Evolutionary conservation across 2,329 filamentous ascomycete genomes (phyloP), one percentile per base, ranked within the genome.

Genomic region (Aureobasidium sp.): DNA sequence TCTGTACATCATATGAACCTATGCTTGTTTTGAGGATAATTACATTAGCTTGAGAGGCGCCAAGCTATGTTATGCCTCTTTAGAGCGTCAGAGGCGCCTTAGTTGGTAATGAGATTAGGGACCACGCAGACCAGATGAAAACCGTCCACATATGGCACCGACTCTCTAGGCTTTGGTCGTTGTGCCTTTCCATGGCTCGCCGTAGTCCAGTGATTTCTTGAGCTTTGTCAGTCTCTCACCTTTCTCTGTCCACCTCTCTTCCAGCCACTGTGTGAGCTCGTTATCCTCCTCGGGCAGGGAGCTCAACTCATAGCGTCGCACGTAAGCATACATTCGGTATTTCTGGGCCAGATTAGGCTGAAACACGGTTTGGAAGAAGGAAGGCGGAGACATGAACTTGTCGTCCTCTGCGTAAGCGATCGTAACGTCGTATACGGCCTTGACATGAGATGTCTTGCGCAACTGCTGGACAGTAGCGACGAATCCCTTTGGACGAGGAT

Each of bases 401-500:
- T 55, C 61, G 11, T 53, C 55, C 32, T 69, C 64, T 5, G 72
- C 71, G 53, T 75, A 75, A 5, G 73, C 73, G n/a, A 75, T 66
- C 1, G 73, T 75, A n/a, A 74, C 61, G 53, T 75, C 73, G 67
- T 74, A 74, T 5, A 75, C 72, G 3, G 72, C 71, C 51, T 68
- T 70, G 7, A 75, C 67, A 50, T 74, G 73, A 16, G 68, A 61
- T 21, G 41, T 48, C 3, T 66, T 51, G 13, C 72, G 69, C 58
- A 86, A 73, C 62, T 83, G 79, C 68, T 82, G 79, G 10, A 85
- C 81, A 1, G 80, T 83, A 32, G 82, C 78, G 51, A 85, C 76
- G 69, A 87, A 86, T 55, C 83, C 83, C 69, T 82, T 85, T 25
- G 79, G 84, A 36, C 82, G 78, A 27, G 83, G 83, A 66, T 85